A percentile compares a stretch with the other conserved stretches of the same genome.
Conservation (phyloP, 139 green algal species). For the Raphidocelis subcapitata region DNA sequence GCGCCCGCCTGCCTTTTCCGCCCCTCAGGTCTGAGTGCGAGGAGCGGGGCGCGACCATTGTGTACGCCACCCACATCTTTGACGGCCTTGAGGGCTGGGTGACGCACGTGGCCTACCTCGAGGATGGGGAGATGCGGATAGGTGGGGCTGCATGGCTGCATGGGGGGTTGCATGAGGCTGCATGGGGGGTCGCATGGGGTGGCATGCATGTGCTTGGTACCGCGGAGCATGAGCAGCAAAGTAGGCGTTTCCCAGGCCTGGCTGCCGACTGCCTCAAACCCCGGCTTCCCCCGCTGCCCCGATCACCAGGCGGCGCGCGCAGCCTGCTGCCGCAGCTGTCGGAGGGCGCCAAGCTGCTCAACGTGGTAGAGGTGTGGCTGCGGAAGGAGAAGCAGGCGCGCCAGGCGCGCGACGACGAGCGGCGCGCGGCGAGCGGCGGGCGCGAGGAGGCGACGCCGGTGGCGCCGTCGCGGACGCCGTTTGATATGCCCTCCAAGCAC, state of each 20-base stretch:
- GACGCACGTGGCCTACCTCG: slow-evolving; percentile 85
- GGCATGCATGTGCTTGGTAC: no score
- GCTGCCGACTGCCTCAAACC: not conserved
- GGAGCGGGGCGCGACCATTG: slow-evolving; percentile 75
- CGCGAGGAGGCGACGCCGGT: slow-evolving; percentile 11
- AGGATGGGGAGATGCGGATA: slow-evolving; percentile 63
- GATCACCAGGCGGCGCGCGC: slow-evolving; percentile 12
- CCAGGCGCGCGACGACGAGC: slow-evolving; percentile 1
- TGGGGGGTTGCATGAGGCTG: not conserved
- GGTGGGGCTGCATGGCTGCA: slow-evolving; percentile 9
- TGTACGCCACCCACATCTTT: slow-evolving; percentile 99
- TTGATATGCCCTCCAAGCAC: slow-evolving; percentile 68
- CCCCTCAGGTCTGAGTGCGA: slow-evolving; percentile 83
- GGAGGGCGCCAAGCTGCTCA: slow-evolving; percentile 65
- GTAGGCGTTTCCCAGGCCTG: not conserved
- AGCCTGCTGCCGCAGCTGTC: not conserved
- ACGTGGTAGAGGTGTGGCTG: slow-evolving; percentile 85
- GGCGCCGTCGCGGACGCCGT: slow-evolving; percentile 42
- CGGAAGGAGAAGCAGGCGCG: slow-evolving; percentile 55
- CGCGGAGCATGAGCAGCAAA: not conserved
- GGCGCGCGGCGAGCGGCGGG: slow-evolving; percentile 3
- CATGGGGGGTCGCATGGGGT: not conserved
- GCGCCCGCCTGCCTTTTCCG: no score
- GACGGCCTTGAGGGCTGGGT: slow-evolving; percentile 90
- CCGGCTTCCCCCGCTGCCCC: not conserved